Evolutionary conservation across 116 monocot species (phyloP).

Genomic region (Trichopus zeylanicus): DNA sequence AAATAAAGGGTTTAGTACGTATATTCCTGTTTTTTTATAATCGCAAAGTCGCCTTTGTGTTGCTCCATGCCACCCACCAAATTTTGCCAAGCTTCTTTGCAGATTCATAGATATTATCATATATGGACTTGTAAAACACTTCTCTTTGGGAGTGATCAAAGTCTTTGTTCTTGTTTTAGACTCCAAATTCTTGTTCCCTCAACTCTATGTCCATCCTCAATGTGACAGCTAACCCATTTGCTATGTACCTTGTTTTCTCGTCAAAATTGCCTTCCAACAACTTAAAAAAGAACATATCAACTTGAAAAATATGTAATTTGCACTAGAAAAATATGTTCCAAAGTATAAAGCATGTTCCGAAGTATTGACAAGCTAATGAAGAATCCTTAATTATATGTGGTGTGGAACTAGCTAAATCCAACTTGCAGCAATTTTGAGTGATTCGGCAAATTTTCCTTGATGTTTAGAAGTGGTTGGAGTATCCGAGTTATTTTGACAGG

Average conservation of each 20-base stretch:
- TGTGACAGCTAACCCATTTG: constrained; percentile 69
- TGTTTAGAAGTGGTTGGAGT: too few species aligned
- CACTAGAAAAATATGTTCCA: too few species aligned
- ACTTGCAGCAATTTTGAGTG: too few species aligned
- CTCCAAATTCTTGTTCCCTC: constrained; percentile 71
- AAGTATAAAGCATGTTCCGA: too few species aligned
- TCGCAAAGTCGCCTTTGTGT: constrained; percentile 62
- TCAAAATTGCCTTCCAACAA: constrained; percentile 15
- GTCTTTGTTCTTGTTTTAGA: constrained; percentile 45
- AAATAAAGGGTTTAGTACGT: too few species aligned
- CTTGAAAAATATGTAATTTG: neutral
- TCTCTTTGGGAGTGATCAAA: constrained; percentile 50
- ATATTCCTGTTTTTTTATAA: too few species aligned
- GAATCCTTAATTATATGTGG: too few species aligned
- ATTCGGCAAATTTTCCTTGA: too few species aligned
- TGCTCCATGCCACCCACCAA: constrained; percentile 66
- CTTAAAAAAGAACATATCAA: constrained; percentile 23
- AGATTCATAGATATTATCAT: constrained; percentile 52
- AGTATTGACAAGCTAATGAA: too few species aligned
- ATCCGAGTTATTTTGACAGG: too few species aligned
- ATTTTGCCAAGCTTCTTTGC: constrained; percentile 70
- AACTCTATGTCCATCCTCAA: constrained; percentile 75
- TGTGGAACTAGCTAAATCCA: too few species aligned
- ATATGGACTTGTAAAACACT: constrained; percentile 48
- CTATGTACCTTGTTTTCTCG: constrained; percentile 48